Base-by-base conservation (phyloP, 345 rosid genomes). In the Carallia brachiata region DNA sequence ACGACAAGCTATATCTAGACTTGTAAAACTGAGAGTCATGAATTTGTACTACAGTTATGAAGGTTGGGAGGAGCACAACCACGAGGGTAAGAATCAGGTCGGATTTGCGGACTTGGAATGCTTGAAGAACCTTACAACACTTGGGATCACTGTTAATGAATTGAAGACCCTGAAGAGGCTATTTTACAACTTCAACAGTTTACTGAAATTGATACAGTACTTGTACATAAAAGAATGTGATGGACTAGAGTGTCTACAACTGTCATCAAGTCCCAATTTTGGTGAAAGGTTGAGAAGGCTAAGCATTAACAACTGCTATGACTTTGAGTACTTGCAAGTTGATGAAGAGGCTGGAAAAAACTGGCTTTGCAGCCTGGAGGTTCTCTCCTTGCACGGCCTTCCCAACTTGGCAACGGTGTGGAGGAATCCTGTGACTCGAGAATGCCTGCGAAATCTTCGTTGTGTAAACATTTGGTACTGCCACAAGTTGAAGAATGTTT, bases 31-130 rank as follows among this genome's bases (percentile, higher is more conserved):
- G 65, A 69, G 74, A 77, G 78, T 80, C 64, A 74, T 85, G 75
- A 82, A 82, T 53, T 44, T 85, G 69, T 85, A 85, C 58, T 85
- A 82, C 68, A 80, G 86, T 76, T 85, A 80, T 36, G 86, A 62
- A 5, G 70, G 61, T 72, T 82, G 88, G 86, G 77, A 80, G 62
- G 64, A 69, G 57, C 73, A 72, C 40, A 68, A 70, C 30, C 53
- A 7, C 40, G 79, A 63, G 48, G 74, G 65, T 28, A 77, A 61
- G 36, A 70, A 64, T 66, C 80, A 82, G 65, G 78, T 85, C n/a
- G 65, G 79, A 23, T 70, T 85, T 59, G 69, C 60, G 30, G 78
- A 80, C 73, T 72, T 85, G 83, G 75, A 78, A 71, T 56, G 65
- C 77, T 54, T 85, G 73, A 72, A 70, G 59, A 66, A 78, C 40